Evolutionary conservation across 352 stramenopile genomes (phyloP).

Genomic region (Halophytophthora batemanensis): DNA sequence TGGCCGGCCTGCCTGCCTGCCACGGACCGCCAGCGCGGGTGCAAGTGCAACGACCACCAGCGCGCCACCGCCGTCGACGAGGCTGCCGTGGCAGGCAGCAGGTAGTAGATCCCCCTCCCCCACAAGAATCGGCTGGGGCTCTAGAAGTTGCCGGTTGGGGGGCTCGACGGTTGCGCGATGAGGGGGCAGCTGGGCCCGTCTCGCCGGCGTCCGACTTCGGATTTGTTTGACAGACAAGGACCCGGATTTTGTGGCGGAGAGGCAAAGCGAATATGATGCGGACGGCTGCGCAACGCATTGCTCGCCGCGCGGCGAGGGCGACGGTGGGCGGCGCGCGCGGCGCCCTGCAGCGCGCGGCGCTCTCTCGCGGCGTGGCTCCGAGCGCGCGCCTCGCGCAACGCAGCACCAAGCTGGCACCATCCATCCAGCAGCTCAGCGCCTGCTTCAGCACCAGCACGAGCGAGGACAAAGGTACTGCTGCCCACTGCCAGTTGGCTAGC

Average conservation of each 20-base stretch:
- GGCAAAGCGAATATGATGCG: slow-evolving; percentile 41
- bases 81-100: no score
- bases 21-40: no score
- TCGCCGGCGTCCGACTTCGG: not conserved
- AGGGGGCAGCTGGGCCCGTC: not conserved
- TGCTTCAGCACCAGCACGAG: slow-evolving; percentile 36
- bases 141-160: slow-evolving; percentile 3
- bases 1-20: no score
- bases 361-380: slow-evolving; percentile 2
- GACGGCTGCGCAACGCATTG: slow-evolving; percentile 38
- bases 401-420: slow-evolving; percentile 24
- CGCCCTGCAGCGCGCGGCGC: slow-evolving; percentile 8
- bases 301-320: slow-evolving; percentile 21
- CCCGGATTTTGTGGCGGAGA: slow-evolving; percentile 27
- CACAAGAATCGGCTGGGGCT: no score
- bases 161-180: not conserved
- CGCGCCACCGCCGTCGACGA: no score
- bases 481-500: not conserved
- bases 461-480: slow-evolving; percentile 34
- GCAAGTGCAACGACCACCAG: no score
- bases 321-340: slow-evolving; percentile 20
- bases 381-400: slow-evolving; percentile 16
- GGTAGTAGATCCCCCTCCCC: no score
- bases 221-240: slow-evolving; percentile 12
- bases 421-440: slow-evolving; percentile 33